Conservation (phyloP, 2,329 filamentous ascomycete species). For the Aspergillus candidus region DNA sequence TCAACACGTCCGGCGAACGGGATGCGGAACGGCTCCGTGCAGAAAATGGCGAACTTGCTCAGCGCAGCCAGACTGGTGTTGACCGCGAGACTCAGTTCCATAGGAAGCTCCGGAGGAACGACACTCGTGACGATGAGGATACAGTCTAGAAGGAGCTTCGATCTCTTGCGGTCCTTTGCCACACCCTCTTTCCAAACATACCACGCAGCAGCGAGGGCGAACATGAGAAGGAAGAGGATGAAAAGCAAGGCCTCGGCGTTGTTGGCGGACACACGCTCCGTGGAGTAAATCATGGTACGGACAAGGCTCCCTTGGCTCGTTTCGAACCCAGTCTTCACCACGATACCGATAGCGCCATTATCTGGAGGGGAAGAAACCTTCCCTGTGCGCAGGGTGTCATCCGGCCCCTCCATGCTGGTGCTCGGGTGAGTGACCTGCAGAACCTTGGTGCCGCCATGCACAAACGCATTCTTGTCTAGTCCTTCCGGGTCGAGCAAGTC, state of each 20-base stretch:
- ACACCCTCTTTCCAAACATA: conserved; percentile 99
- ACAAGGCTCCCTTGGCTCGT: conserved; percentile 97
- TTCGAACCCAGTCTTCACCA: conserved; percentile 97
- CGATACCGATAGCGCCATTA: conserved; percentile 86
- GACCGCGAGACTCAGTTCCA: conserved; percentile 95
- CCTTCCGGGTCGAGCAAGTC: conserved; percentile 79
- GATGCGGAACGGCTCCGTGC: conserved; percentile 97
- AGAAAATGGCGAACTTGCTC: conserved; percentile 95
- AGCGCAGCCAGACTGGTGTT: conserved; percentile 94
- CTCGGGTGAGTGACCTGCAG: conserved; percentile 89
- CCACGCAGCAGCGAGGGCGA: conserved; percentile 95
- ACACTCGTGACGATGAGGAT: conserved; percentile 97
- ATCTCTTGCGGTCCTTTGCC: conserved; percentile 86
- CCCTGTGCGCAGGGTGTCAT: conserved; percentile 56
- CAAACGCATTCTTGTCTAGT: conserved; percentile 91
- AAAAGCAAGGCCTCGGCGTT: conserved; percentile 95
- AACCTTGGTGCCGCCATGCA: conserved; percentile 96
- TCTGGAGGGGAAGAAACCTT: conserved; percentile 82
- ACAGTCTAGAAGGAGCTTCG: conserved; percentile 94
- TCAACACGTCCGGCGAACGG: conserved; percentile 94
- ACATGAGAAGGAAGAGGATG: conserved; percentile 92
- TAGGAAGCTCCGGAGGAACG: conserved; percentile 94
- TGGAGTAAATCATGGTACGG: conserved; percentile 99
- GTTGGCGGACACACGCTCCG: conserved; percentile 96
- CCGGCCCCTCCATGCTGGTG: conserved; percentile 58